Evolutionary conservation across 1,284 basidiomycete species (phyloP).

Genomic region (Sutorius eximius): DNA sequence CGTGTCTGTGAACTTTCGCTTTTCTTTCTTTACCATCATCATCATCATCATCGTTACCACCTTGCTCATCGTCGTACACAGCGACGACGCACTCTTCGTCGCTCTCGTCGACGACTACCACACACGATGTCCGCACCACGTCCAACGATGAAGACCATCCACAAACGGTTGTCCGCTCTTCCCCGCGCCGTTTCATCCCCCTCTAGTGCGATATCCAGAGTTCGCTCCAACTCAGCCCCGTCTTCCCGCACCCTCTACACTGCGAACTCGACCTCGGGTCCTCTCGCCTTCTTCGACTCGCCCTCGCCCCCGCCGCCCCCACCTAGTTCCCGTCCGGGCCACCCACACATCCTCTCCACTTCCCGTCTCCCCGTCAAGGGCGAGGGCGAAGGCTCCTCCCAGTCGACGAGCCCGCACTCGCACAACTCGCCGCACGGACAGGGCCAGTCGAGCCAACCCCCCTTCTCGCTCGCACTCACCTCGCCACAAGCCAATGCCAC

Average conservation of each 20-base stretch:
- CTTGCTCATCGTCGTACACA: constrained; percentile 9
- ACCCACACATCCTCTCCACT: constrained; percentile 42
- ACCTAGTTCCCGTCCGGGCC: constrained; percentile 39
- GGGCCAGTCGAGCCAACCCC: constrained; percentile 33
- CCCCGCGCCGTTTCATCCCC: constrained; percentile 34
- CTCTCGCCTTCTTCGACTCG: constrained; percentile 51
- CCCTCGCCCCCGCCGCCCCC: constrained; percentile 42
- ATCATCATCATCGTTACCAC: neutral
- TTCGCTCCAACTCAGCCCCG: constrained; percentile 45
- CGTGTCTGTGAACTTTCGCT: too few species aligned
- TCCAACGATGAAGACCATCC: constrained; percentile 53
- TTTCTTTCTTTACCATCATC: neutral
- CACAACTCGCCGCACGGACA: constrained; percentile 33
- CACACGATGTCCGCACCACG: constrained; percentile 33
- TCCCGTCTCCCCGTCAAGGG: constrained; percentile 50
- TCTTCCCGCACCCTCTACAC: constrained; percentile 45
- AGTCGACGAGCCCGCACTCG: constrained; percentile 27
- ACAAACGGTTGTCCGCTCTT: constrained; percentile 52
- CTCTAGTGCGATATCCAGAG: constrained; percentile 38
- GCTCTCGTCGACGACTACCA: neutral
- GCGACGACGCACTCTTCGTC: constrained; percentile 12
- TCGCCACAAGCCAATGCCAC: constrained; percentile 41
- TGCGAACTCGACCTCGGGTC: constrained; percentile 27
- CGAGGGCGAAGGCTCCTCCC: constrained; percentile 43
- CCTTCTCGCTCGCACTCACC: constrained; percentile 46